These are phyloP conservation scores for Solanum aculeatissimum DNA, from an alignment of 305 asterid species.

Conservation along the genomic window DNA sequence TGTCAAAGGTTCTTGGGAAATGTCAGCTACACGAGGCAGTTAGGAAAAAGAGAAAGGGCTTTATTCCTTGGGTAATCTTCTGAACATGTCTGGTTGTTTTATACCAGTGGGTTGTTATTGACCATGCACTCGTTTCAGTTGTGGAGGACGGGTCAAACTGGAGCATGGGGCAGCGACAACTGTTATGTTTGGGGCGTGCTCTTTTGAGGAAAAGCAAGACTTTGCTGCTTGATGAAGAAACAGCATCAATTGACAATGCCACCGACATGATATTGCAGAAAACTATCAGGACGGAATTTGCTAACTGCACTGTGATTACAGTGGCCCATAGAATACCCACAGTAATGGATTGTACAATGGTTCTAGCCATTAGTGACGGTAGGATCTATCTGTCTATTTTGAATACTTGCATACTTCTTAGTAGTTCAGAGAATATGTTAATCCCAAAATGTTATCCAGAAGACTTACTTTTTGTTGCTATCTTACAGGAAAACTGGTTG, in stretches of 20 bases:
- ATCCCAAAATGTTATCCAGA: neutral
- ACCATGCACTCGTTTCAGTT: conserved; percentile 27
- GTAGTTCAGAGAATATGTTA: neutral
- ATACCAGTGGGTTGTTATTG: neutral
- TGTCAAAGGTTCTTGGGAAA: conserved; percentile 54
- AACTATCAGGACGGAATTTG: conserved; percentile 61
- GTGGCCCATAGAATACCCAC: conserved; percentile 90
- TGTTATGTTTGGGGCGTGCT: conserved; percentile 84
- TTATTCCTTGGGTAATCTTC: conserved; percentile 60
- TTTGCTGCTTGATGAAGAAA: conserved; percentile 88
- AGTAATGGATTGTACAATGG: conserved; percentile 88
- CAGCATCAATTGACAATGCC: conserved; percentile 86
- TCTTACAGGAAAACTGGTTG: conserved; percentile 61
- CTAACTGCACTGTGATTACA: conserved; percentile 73
- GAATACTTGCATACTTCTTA: neutral
- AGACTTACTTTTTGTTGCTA: neutral
- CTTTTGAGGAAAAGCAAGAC: conserved; percentile 72
- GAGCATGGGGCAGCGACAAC: conserved; percentile 92
- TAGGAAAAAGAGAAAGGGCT: conserved; percentile 59
- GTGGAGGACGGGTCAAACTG: conserved; percentile 88
- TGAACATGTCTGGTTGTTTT: neutral
- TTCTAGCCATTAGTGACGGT: conserved; percentile 82
- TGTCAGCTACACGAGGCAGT: conserved; percentile 88
- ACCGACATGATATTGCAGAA: conserved; percentile 77
- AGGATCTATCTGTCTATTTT: conserved; percentile 6